Evolutionary conservation across 2,329 filamentous ascomycete genomes (phyloP).

Genomic region (Stagonosporopsis rhizophila): DNA sequence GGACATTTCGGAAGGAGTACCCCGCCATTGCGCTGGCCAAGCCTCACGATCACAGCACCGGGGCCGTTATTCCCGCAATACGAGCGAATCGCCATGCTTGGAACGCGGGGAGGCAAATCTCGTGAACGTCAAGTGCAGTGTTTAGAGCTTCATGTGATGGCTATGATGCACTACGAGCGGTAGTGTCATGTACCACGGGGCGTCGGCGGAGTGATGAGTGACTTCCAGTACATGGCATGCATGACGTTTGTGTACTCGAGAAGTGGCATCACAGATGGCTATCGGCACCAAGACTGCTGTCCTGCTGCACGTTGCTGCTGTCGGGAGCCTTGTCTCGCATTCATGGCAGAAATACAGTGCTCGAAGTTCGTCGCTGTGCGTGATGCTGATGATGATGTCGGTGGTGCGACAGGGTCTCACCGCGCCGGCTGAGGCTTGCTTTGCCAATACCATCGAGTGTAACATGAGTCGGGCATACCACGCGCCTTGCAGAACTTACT

Average conservation of each 20-base stretch:
- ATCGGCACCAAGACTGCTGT: background rate
- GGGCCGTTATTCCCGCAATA: slow-evolving; percentile 19
- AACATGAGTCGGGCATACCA: slow-evolving; percentile 2
- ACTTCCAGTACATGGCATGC: background rate
- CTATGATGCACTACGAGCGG: background rate
- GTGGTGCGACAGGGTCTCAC: slow-evolving; percentile 11
- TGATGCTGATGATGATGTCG: slow-evolving; percentile 4
- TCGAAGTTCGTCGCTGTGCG: background rate
- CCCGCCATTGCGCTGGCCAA: slow-evolving; percentile 9
- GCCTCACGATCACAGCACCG: slow-evolving; percentile 7
- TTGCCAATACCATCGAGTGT: background rate
- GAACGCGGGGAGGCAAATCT: slow-evolving; percentile 14
- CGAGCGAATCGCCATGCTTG: slow-evolving; percentile 12
- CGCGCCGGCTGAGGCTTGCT: slow-evolving; percentile 18
- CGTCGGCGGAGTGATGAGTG: background rate
- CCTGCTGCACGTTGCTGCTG: background rate
- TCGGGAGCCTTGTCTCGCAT: background rate
- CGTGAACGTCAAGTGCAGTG: slow-evolving; percentile 4
- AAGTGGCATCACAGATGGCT: background rate
- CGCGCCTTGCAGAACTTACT: slow-evolving; percentile 9
- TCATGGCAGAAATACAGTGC: background rate
- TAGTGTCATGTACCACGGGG: slow-evolving; percentile 9
- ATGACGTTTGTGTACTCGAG: background rate
- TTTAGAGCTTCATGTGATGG: slow-evolving; percentile 11
- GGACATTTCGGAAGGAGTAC: slow-evolving; percentile 1